Evolutionary conservation across 371 early-diverging fungal species (phyloP).

Genomic region (Rhizopus sp.): DNA sequence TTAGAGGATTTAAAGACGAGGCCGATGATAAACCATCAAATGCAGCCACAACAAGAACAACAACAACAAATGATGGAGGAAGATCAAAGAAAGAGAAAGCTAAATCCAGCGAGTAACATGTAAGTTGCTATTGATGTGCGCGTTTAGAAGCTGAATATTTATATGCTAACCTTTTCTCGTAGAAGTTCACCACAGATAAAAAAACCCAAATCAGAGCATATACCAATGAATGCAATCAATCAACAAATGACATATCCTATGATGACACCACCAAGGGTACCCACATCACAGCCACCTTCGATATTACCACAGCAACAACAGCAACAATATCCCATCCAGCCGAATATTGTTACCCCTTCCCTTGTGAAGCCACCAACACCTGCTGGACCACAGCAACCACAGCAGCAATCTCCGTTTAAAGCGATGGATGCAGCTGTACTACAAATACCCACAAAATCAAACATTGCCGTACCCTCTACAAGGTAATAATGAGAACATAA

Average conservation of each 20-base stretch:
- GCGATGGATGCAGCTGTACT: conserved; percentile 7
- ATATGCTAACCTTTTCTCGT: background rate
- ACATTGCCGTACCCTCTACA: conserved; percentile 17
- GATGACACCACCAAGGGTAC: background rate
- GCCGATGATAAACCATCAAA: conserved; percentile 13
- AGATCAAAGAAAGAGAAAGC: conserved; percentile 24
- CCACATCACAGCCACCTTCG: background rate
- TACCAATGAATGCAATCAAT: conserved; percentile 11
- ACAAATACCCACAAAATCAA: conserved; percentile 30
- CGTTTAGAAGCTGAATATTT: background rate
- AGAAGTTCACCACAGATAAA: conserved; percentile 22
- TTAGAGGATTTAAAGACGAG: conserved; percentile 47
- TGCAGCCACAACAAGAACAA: background rate
- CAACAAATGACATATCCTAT: background rate
- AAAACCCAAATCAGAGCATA: conserved; percentile 22
- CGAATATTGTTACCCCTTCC: background rate
- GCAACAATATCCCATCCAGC: conserved; percentile 13
- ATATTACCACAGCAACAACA: conserved; percentile 5
- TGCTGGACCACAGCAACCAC: conserved; percentile 14
- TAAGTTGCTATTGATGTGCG: background rate
- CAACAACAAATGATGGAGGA: conserved; percentile 19
- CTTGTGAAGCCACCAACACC: conserved; percentile 22
- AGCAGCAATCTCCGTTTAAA: too few relatives aligned
- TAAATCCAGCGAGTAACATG: background rate
- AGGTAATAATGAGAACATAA: conserved; percentile 3